phyloP scores from a whole-genome alignment of 345 rosid genomes.

The Salix koriyanagi region DNA sequence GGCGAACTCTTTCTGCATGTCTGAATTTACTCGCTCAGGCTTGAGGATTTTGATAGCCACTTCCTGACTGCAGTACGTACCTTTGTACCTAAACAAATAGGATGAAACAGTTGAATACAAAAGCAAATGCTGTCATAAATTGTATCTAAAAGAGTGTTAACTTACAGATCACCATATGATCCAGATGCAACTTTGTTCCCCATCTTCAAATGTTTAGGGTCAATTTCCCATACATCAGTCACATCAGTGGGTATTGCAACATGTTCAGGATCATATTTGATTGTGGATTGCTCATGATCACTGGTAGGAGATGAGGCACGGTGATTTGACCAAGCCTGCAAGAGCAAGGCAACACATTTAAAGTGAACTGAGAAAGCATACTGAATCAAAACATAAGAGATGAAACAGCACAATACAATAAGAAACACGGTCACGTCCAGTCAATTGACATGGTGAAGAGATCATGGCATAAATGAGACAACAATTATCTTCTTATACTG shows the following conservation, averaged over 20 bases:
- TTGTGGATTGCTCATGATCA: conserved; percentile 34
- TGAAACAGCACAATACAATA: background rate
- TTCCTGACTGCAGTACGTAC: conserved; percentile 90
- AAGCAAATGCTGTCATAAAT: conserved; percentile 2
- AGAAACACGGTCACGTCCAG: background rate
- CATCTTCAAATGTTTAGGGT: conserved; percentile 59
- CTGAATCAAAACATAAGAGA: background rate
- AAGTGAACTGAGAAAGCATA: conserved; percentile 1
- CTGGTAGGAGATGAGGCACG: conserved; percentile 44
- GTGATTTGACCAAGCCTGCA: conserved; percentile 50
- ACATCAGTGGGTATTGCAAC: conserved; percentile 87
- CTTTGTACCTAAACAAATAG: conserved; percentile 63
- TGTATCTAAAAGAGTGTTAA: conserved; percentile 16
- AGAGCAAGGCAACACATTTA: conserved; percentile 36
- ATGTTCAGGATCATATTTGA: conserved; percentile 38
- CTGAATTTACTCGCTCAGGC: conserved; percentile 82
- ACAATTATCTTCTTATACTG: background rate
- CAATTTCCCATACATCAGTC: conserved; percentile 96
- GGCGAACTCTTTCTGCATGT: conserved; percentile 85
- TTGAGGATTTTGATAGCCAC: conserved; percentile 94
- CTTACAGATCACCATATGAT: conserved; percentile 96
- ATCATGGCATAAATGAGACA: background rate
- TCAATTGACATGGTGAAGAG: background rate
- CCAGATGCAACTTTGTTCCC: conserved; percentile 91
- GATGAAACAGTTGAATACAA: background rate